A percentile compares a stretch with the other conserved stretches of the same genome.
Conservation (phyloP, 495 filamentous ascomycete species). For the Penicillium salamii region DNA sequence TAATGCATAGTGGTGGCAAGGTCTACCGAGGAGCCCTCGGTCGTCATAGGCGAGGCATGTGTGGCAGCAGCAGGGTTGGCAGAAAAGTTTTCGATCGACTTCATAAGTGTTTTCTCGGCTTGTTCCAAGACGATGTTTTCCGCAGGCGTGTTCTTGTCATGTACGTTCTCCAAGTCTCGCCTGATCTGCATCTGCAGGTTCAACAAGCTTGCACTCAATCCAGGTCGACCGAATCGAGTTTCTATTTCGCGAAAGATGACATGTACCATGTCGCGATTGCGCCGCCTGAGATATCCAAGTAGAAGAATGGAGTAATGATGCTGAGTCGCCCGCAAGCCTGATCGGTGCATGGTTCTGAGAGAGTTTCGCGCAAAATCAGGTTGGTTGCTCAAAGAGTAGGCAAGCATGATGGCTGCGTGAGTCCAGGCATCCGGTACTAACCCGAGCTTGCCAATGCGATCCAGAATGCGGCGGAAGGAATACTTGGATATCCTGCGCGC, state of each 20-base stretch:
- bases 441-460: slow-evolving; percentile 55
- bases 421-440: slow-evolving; percentile 67
- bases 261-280: slow-evolving; percentile 51
- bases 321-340: slow-evolving; percentile 55
- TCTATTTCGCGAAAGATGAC: slow-evolving; percentile 52
- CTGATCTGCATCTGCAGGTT: slow-evolving; percentile 42
- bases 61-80: slow-evolving; percentile 24
- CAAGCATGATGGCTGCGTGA: slow-evolving; percentile 70
- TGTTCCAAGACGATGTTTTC: slow-evolving; percentile 24
- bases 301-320: slow-evolving; percentile 78
- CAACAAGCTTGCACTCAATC: slow-evolving; percentile 43
- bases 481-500: slow-evolving; percentile 63
- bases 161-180: slow-evolving; percentile 26
- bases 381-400: slow-evolving; percentile 57
- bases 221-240: slow-evolving; percentile 40
- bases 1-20: slow-evolving; percentile 49
- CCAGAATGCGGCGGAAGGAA: slow-evolving; percentile 57
- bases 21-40: slow-evolving; percentile 23
- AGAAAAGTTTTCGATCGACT: slow-evolving; percentile 28
- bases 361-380: slow-evolving; percentile 65
- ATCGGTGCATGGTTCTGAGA: slow-evolving; percentile 56
- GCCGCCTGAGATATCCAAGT: slow-evolving; percentile 55
- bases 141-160: neutral
- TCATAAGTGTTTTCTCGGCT: slow-evolving; percentile 37
- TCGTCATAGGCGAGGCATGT: slow-evolving; percentile 11